Percentiles rank a stretch among this genome's conserved stretches.
These are phyloP conservation scores for Liquidambar formosana DNA, from an alignment of 164 flowering plant species.

Conservation along the genomic window DNA sequence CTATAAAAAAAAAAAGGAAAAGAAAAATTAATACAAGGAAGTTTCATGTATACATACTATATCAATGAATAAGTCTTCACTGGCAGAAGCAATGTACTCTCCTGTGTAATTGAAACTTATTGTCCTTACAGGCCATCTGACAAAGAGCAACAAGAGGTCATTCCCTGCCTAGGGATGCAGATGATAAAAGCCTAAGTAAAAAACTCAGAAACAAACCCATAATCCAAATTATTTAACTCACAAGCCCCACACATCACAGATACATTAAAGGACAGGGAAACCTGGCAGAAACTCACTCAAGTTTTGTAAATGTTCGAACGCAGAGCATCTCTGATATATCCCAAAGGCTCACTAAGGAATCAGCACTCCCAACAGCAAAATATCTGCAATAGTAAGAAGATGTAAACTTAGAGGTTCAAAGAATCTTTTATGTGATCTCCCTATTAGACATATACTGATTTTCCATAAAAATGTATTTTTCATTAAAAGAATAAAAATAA, in stretches of 20 bases:
- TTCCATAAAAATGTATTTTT: too few species aligned
- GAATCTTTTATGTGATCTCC: neutral
- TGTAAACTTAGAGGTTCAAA: neutral
- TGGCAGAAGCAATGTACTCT: constrained; percentile 94
- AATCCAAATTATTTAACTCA: neutral
- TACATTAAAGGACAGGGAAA: neutral
- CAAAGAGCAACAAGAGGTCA: constrained; percentile 18
- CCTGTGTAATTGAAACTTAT: constrained; percentile 93
- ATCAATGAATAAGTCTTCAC: constrained; percentile 95
- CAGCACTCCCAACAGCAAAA: constrained; percentile 99
- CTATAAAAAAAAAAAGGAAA: neutral
- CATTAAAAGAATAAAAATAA: too few species aligned
- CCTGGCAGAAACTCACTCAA: constrained; percentile 63
- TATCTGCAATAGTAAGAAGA: constrained; percentile 47
- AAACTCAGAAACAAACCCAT: too few species aligned
- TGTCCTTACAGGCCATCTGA: constrained; percentile 97
- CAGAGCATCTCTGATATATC: constrained; percentile 95
- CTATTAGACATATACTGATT: too few species aligned
- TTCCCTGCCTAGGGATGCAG: neutral
- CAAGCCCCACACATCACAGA: neutral
- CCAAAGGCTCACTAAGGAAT: constrained; percentile 98
- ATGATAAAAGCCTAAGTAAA: neutral
- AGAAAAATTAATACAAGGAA: neutral
- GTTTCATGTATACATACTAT: constrained; percentile 49
- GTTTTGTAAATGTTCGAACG: constrained; percentile 91